Base-by-base conservation (phyloP, 192 early-diverging fungal genomes). In the Geranomyces variabilis region DNA sequence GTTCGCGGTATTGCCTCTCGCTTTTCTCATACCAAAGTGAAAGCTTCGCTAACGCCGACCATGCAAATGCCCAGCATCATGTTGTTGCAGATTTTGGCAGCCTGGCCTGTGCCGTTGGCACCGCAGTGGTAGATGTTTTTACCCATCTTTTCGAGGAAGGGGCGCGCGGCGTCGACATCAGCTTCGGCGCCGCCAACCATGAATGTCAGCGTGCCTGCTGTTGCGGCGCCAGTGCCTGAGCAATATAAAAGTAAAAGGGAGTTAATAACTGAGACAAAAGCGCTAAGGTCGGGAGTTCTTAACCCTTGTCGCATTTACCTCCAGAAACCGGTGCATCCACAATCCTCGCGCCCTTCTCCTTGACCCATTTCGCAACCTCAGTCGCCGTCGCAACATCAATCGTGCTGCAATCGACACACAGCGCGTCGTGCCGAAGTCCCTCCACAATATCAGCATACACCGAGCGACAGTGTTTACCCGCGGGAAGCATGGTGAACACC, bases 31-130 rank as follows among this genome's bases (percentile, higher is more conserved):
- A 71, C 70, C 12, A 99, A 86, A 71, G 93, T 92, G 90, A 99
- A 92, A 9, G 96, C 87, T 82, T 99, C 96, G 0, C 91, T 84
- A 0, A 91, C 90, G 22, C 91, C 96, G 36, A 96, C 85, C 96
- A 99, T 99, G 22, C 90, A 89, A 69, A 95, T 93, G 12, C 93
- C 96, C 28, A 98, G 82, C 33, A 99, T 75, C 90, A 97, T 93
- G 77, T 99, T 99, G 84, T 99, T 99, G 83, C 93, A 94, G 55
- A 99, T 95, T 77, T 99, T 99, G 59, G 94, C 95, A 0, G 92
- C 90, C 70, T 94, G 94, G 2, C 95, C 95, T 14, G 87, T 90
- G 1, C 95, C 95, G 76, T 88, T 81, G 0, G 69, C 69, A 14
- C 96, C 95, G 77, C 94, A 96, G 74, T 91, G 82, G 19, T 93